Evolutionary conservation across 2,329 filamentous ascomycete species (phyloP), one percentile per base, ranked within the genome.

Genomic region (Xylaria sp.): DNA sequence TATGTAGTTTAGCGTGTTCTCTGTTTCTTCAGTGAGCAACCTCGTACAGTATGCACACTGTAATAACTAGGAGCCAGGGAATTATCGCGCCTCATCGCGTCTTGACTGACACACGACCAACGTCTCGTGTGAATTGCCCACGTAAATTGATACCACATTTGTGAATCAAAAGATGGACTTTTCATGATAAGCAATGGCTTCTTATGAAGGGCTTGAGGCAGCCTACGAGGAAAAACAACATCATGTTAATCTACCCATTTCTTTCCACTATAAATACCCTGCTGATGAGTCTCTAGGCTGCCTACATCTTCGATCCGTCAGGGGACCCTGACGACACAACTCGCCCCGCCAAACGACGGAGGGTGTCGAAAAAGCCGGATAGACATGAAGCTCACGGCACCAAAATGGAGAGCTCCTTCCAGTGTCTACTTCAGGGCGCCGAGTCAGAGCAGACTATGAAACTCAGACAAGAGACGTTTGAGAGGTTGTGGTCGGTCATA

Each of bases 401-500:
- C 51, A 61, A 69, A 58, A 36, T 69, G 24, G 69, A 57, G 3
- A 61, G 73, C 4, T 1, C 69, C 74, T 2, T 91, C 89, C 82
- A 84, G 21, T 80, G 84, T 7, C 81, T 91, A 19, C 79, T 92
- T 7, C 82, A 84, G 66, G 88, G 87, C 3, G 76, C 79, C 0
- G 90, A 92, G 78, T 80, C 77, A 53, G 73, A 81, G 1, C 81
- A 82, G 36, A 84, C 82, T 62, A 82, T 86, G 24, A 77, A 77
- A 7, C 79, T 89, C 60, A 85, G 93, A 24, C 84, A 89, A 75
- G 79, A 83, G 54, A 81, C 88, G 2, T 95, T 90, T 78, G 81
- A 88, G 59, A 79, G 84, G 61, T 82, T 88, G 58, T 96, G 93
- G 93, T 79, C 82, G 2, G 80, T 83, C 47, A 87, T 93, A 72